A percentile compares a stretch with the other conserved stretches of the same genome.
Evolutionary conservation across 768 basidiomycete species (phyloP).

Genomic region (Heimioporus sp.): DNA sequence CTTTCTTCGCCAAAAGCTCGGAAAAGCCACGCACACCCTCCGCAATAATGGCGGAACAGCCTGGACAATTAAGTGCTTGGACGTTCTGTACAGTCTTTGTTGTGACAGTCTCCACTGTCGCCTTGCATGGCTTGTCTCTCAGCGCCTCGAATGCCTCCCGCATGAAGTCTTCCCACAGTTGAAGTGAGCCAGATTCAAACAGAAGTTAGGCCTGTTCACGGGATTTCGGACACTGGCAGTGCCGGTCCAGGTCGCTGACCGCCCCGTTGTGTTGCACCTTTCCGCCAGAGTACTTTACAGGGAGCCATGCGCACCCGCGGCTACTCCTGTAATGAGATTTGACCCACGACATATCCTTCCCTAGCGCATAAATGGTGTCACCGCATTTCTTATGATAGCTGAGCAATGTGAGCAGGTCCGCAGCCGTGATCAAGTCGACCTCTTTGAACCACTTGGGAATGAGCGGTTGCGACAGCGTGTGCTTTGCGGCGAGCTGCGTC

Average conservation of each 20-base stretch:
- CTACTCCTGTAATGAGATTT: slow-evolving; percentile 8
- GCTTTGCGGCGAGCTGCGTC: slow-evolving; percentile 26
- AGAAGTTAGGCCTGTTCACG: neutral
- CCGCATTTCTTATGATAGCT: slow-evolving; percentile 18
- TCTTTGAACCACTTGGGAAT: slow-evolving; percentile 24
- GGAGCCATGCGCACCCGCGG: slow-evolving; percentile 5
- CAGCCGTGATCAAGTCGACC: slow-evolving; percentile 25
- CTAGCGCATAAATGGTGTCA: slow-evolving; percentile 4
- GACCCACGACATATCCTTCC: slow-evolving; percentile 13
- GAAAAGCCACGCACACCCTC: slow-evolving; percentile 17
- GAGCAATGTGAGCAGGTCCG: slow-evolving; percentile 24
- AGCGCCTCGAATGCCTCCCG: slow-evolving; percentile 3
- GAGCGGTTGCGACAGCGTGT: slow-evolving; percentile 27
- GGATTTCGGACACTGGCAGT: slow-evolving; percentile 1
- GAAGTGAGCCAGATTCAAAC: neutral
- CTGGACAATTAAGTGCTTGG: neutral
- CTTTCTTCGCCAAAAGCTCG: slow-evolving; percentile 5
- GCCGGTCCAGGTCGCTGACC: neutral
- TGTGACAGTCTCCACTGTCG: neutral
- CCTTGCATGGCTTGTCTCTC: slow-evolving; percentile 18
- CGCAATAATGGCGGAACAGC: neutral
- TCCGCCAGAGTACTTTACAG: neutral
- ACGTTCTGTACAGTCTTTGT: neutral
- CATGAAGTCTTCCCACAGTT: slow-evolving; percentile 26
- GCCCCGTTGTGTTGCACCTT: neutral